Conservation (phyloP, 2,329 filamentous ascomycete genomes). For the Tolypocladium ovalisporum region DNA sequence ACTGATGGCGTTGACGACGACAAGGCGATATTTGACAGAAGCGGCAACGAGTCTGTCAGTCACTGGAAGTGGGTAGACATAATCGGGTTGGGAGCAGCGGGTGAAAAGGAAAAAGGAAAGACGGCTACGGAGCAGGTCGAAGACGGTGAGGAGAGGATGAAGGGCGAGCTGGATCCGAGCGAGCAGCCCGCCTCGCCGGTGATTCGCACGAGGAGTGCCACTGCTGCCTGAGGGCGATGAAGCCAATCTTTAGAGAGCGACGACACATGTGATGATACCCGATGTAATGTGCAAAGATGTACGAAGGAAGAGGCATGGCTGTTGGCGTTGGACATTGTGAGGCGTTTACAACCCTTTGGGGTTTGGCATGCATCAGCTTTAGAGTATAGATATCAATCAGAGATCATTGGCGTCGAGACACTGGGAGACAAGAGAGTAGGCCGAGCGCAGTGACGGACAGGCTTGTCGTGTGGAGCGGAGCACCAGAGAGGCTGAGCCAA, state of each 20-base stretch:
- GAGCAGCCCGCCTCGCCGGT: constrained; percentile 9
- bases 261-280: background rate
- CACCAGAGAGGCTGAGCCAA: background rate
- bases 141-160: constrained; percentile 22
- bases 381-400: background rate
- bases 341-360: background rate
- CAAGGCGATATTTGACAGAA: constrained; percentile 37
- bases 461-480: background rate
- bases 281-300: background rate
- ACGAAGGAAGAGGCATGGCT: background rate
- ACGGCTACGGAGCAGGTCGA: constrained; percentile 20
- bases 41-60: constrained; percentile 25
- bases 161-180: constrained; percentile 22
- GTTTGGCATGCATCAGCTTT: background rate
- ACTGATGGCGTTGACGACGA: constrained; percentile 34
- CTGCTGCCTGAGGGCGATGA: background rate
- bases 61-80: constrained; percentile 44
- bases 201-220: background rate
- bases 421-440: background rate
- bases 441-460: background rate
- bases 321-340: background rate
- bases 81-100: constrained; percentile 32
- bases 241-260: background rate
- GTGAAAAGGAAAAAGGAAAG: constrained; percentile 17
- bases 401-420: background rate